These are phyloP conservation scores for Forsythia suspensa DNA, from an alignment of 257 asterid genomes.

Conservation along the genomic window DNA sequence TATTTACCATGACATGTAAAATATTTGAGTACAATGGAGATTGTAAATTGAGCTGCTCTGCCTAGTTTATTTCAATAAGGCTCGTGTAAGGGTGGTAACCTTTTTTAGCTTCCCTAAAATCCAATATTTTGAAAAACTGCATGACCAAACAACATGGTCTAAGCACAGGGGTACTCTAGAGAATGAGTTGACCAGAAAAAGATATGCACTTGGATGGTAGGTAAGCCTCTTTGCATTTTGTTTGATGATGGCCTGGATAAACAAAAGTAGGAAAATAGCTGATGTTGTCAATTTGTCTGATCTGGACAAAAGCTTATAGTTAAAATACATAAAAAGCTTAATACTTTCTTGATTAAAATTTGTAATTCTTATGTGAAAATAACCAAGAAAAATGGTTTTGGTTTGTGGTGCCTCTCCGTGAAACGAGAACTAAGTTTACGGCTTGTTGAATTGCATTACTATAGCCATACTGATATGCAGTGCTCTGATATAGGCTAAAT, in stretches of 20 bases:
- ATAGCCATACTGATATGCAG: conserved; percentile 37
- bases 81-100: not conserved
- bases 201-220: not conserved
- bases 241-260: not conserved
- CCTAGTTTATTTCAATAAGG: not conserved
- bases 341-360: not conserved
- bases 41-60: not conserved
- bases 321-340: not conserved
- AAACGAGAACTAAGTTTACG: conserved; percentile 15
- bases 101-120: not conserved
- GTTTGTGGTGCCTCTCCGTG: conserved; percentile 10
- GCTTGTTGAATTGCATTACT: conserved; percentile 18
- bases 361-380: not conserved
- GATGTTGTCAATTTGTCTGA: not conserved
- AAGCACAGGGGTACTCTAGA: not conserved
- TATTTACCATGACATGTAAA: not conserved
- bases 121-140: not conserved
- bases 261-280: not conserved
- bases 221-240: not conserved
- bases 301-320: conserved; percentile 1
- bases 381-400: not conserved
- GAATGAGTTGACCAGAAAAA: not conserved
- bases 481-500: conserved; percentile 78
- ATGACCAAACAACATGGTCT: not conserved
- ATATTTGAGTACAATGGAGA: not conserved